A percentile compares a stretch with the other conserved stretches of the same genome.
Conservation (phyloP, 2,329 filamentous ascomycete genomes). For the Blastomyces silverae region DNA sequence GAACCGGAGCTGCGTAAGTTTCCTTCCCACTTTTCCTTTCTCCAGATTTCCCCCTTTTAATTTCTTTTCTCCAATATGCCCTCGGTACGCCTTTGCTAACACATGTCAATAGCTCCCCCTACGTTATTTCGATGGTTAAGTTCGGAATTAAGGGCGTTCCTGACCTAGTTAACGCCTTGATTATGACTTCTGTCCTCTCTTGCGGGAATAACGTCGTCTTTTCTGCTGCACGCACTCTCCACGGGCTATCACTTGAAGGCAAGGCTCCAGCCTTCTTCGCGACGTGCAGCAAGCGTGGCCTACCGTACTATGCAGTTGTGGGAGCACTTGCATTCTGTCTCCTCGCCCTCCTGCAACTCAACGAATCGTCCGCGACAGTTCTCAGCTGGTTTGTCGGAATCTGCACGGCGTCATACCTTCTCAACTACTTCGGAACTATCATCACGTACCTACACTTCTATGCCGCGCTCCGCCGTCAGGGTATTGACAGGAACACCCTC, state of each 20-base stretch:
- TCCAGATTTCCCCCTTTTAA: background rate
- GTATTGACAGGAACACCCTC: slow-evolving; percentile 58
- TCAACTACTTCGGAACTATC: slow-evolving; percentile 50
- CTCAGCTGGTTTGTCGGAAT: slow-evolving; percentile 41
- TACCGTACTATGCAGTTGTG: slow-evolving; percentile 63
- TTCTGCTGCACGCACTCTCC: slow-evolving; percentile 57
- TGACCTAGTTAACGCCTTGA: slow-evolving; percentile 62
- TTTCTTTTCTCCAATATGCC: background rate
- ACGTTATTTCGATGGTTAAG: slow-evolving; percentile 58
- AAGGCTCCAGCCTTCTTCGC: slow-evolving; percentile 47
- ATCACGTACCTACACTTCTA: slow-evolving; percentile 65
- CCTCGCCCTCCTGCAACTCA: slow-evolving; percentile 65
- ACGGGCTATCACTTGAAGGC: slow-evolving; percentile 57
- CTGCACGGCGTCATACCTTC: slow-evolving; percentile 27
- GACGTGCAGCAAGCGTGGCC: slow-evolving; percentile 53
- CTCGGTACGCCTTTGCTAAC: background rate
- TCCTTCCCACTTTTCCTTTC: background rate
- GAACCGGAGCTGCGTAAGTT: slow-evolving; percentile 51
- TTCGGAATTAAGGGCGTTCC: slow-evolving; percentile 56
- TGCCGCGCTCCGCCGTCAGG: slow-evolving; percentile 59
- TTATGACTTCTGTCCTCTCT: slow-evolving; percentile 59
- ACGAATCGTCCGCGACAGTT: slow-evolving; percentile 55
- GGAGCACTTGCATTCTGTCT: slow-evolving; percentile 59
- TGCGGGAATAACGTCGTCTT: slow-evolving; percentile 60
- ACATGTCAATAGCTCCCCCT: slow-evolving; percentile 47